These are phyloP conservation scores for Dryas integrifolia DNA, from an alignment of 331 rosid genomes.

Conservation along the genomic window DNA sequence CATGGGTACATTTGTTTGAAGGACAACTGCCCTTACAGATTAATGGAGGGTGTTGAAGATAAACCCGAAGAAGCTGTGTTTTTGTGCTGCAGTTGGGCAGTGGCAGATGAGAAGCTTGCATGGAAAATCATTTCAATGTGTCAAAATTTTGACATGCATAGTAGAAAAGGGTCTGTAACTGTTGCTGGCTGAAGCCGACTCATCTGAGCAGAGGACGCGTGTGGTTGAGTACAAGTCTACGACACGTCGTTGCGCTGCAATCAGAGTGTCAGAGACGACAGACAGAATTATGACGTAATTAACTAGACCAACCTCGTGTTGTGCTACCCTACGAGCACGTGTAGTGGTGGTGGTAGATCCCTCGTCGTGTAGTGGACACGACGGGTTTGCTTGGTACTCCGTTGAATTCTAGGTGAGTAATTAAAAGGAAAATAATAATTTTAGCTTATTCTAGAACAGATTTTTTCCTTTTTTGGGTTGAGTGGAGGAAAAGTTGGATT, in stretches of 20 bases:
- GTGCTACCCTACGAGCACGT: not conserved
- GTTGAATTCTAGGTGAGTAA: not conserved
- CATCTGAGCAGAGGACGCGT: not conserved
- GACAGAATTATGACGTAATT: not conserved
- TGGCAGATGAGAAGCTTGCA: conserved; percentile 50
- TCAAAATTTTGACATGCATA: conserved; percentile 25
- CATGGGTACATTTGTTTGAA: conserved; percentile 39
- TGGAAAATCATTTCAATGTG: conserved; percentile 45
- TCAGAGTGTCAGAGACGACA: not conserved
- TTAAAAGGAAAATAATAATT: not conserved
- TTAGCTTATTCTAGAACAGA: accelerated
- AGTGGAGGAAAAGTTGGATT: not conserved
- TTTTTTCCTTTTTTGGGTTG: not conserved
- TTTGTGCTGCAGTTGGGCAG: conserved; percentile 48
- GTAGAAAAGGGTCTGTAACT: not conserved
- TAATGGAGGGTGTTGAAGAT: conserved; percentile 22
- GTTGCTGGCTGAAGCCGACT: not conserved
- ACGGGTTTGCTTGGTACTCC: not conserved
- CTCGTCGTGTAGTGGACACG: not conserved
- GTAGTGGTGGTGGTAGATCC: not conserved
- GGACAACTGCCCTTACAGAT: conserved; percentile 43
- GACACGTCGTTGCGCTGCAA: conserved; percentile 1
- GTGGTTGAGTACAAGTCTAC: not conserved
- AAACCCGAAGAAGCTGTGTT: conserved; percentile 21
- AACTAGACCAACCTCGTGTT: not conserved